Percentiles rank a stretch among this genome's conserved stretches.
phyloP scores from a whole-genome alignment of 164 flowering plant genomes.

The Magnolia sinica region DNA sequence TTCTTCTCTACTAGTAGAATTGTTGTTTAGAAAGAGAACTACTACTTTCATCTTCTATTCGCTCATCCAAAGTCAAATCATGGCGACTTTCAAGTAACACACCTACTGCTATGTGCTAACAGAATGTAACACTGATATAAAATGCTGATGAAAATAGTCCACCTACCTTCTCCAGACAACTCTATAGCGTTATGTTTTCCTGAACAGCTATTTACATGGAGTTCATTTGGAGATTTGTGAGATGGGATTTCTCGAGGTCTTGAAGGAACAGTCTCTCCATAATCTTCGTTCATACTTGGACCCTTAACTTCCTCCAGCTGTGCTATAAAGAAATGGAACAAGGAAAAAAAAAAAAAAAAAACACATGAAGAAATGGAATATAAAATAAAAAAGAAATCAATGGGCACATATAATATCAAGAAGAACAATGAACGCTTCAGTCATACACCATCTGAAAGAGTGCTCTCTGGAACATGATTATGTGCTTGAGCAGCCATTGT shows the following conservation, averaged over 20 bases:
- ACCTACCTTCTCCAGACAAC: conserved; percentile 42
- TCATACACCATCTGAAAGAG: conserved; percentile 45
- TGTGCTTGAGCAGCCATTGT: conserved; percentile 59
- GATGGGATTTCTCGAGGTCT: conserved; percentile 38
- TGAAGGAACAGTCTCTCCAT: conserved; percentile 86
- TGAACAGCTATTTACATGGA: conserved; percentile 15
- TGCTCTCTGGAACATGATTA: conserved; percentile 32
- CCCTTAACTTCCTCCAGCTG: conserved; percentile 36
- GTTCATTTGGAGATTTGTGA: conserved; percentile 22
- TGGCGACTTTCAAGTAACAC: too few relatives aligned
- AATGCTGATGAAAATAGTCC: not conserved
- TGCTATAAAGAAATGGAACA: conserved; percentile 10
- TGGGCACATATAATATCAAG: not conserved
- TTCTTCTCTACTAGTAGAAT: too few relatives aligned
- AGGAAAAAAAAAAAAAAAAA: not conserved
- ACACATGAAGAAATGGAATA: too few relatives aligned
- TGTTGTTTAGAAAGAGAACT: too few relatives aligned
- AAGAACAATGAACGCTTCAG: not conserved
- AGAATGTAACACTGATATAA: too few relatives aligned
- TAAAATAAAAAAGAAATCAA: not conserved
- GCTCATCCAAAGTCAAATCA: too few relatives aligned
- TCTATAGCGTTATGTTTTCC: conserved; percentile 28
- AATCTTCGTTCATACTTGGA: conserved; percentile 54
- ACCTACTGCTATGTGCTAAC: too few relatives aligned
- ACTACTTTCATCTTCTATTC: too few relatives aligned